Percentiles rank a stretch among this genome's conserved stretches.
phyloP scores from a whole-genome alignment of 345 rosid genomes.

The Carallia brachiata region DNA sequence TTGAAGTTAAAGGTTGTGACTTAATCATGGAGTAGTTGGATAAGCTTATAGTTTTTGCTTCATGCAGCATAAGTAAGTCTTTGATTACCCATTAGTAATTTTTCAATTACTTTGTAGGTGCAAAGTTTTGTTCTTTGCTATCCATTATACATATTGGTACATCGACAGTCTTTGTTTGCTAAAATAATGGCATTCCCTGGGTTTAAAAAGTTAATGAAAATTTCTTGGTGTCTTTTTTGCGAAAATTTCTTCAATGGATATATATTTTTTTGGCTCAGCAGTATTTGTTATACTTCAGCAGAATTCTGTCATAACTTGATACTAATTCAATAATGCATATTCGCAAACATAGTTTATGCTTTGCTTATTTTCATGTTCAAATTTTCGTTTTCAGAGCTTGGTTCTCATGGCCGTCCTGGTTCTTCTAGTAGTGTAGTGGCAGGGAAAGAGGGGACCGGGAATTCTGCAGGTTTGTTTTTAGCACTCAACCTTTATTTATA shows the following conservation, averaged over 20 bases:
- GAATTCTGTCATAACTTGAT: no score
- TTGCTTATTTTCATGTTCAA: conserved; percentile 3
- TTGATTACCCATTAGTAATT: background rate
- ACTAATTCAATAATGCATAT: background rate
- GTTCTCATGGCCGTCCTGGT: conserved; percentile 45
- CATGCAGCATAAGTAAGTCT: background rate
- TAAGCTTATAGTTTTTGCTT: background rate
- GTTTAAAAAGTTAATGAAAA: no score
- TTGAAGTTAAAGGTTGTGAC: no score
- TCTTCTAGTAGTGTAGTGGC: conserved; percentile 47
- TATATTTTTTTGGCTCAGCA: no score
- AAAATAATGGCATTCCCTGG: no score
- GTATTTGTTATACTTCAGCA: no score
- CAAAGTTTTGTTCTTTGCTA: no score
- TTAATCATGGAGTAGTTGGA: background rate
- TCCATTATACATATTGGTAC: no score
- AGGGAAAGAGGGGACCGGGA: conserved; percentile 40
- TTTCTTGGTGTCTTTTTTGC: no score
- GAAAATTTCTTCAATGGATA: no score
- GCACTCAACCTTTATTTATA: background rate
- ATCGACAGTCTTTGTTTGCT: no score
- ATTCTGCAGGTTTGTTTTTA: conserved; percentile 47
- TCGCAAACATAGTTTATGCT: background rate
- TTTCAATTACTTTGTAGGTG: background rate
- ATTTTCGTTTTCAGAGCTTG: conserved; percentile 48